Percentiles rank a stretch among this genome's conserved stretches.
Conservation (phyloP, 176 grass and related monocot species). For the Typha latifolia region DNA sequence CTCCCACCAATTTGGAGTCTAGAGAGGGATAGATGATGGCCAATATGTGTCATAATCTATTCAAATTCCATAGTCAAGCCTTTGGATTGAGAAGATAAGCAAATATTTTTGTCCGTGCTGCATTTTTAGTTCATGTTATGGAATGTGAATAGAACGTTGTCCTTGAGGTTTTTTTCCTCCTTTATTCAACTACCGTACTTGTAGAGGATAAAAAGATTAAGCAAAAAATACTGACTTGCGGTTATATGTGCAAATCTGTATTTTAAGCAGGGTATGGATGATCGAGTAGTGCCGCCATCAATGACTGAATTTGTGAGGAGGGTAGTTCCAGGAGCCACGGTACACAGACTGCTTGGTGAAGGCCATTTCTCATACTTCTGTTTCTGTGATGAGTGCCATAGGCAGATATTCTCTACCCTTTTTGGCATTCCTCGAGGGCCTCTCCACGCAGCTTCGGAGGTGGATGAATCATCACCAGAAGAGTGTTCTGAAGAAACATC, state of each 20-base stretch:
- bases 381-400: slow-evolving; percentile 85
- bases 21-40: too few relatives aligned
- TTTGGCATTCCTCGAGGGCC: slow-evolving; percentile 85
- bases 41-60: too few relatives aligned
- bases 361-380: slow-evolving; percentile 97
- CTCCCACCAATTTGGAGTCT: too few relatives aligned
- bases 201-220: background rate
- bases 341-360: slow-evolving; percentile 67
- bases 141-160: too few relatives aligned
- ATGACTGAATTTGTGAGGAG: slow-evolving; percentile 59
- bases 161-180: too few relatives aligned
- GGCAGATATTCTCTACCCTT: slow-evolving; percentile 90
- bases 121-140: too few relatives aligned
- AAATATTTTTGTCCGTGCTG: too few relatives aligned
- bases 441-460: slow-evolving; percentile 17
- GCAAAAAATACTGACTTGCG: background rate
- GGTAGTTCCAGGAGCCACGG: slow-evolving; percentile 64
- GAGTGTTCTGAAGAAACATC: slow-evolving; percentile 26
- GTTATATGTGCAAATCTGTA: background rate
- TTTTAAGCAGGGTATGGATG: slow-evolving; percentile 74
- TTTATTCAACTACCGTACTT: too few relatives aligned
- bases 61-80: too few relatives aligned
- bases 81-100: too few relatives aligned
- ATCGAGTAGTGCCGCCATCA: slow-evolving; percentile 63
- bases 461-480: slow-evolving; percentile 17